Evolutionary conservation across 768 basidiomycete species (phyloP).

Genomic region (Pulveroboletus sp.): DNA sequence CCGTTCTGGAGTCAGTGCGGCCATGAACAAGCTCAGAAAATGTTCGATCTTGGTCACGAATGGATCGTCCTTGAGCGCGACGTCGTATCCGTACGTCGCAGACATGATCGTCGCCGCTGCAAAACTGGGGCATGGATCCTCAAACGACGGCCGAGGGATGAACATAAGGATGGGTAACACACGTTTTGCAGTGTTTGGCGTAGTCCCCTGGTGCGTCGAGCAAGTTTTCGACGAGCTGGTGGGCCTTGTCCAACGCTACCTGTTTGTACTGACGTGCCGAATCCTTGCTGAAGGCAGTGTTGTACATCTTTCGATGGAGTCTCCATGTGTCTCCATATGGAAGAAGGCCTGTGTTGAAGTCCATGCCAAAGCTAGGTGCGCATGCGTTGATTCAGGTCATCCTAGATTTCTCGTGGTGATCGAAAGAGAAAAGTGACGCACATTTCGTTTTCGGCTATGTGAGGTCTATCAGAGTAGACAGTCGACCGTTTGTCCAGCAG

Average conservation of each 20-base stretch:
- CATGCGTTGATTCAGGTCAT: neutral
- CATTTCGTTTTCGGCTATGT: slow-evolving; percentile 19
- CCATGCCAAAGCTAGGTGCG: slow-evolving; percentile 25
- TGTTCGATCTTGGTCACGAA: slow-evolving; percentile 21
- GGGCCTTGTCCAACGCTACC: slow-evolving; percentile 15
- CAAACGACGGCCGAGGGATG: neutral
- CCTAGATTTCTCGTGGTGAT: neutral
- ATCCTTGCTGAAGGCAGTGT: slow-evolving; percentile 18
- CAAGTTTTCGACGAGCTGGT: slow-evolving; percentile 23
- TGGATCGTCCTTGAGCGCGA: slow-evolving; percentile 22
- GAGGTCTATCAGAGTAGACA: slow-evolving; percentile 28
- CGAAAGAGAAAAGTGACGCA: slow-evolving; percentile 2
- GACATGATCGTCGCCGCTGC: slow-evolving; percentile 24
- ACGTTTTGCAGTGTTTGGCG: slow-evolving; percentile 19
- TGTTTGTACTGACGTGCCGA: slow-evolving; percentile 9
- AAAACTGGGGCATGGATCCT: slow-evolving; percentile 11
- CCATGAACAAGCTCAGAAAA: slow-evolving; percentile 8
- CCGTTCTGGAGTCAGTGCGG: slow-evolving; percentile 20
- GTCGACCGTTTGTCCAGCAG: slow-evolving; percentile 26
- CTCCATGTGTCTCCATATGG: slow-evolving; percentile 31
- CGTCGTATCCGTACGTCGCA: slow-evolving; percentile 25
- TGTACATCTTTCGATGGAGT: slow-evolving; percentile 29
- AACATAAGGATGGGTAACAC: slow-evolving; percentile 11
- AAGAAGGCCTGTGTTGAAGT: slow-evolving; percentile 28
- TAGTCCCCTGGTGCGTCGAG: slow-evolving; percentile 17